A percentile compares a stretch with the other conserved stretches of the same genome.
phyloP scores from a whole-genome alignment of 306 rosid species.

The Glycine tomentella region DNA sequence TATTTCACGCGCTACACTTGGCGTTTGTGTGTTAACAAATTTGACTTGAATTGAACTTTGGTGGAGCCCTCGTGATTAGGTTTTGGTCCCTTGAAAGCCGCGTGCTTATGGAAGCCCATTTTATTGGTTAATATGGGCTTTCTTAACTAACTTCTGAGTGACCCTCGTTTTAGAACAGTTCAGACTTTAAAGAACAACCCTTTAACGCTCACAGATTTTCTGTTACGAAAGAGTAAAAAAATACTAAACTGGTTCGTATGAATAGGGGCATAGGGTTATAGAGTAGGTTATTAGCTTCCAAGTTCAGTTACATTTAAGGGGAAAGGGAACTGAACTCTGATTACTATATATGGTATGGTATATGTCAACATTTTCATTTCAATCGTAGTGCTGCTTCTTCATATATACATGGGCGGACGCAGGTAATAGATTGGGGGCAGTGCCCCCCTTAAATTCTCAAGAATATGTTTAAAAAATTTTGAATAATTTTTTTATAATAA shows the following conservation, averaged over 20 bases:
- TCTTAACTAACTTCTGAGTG: not conserved
- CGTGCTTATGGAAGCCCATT: not conserved
- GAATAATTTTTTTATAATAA: no score
- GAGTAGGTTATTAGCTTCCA: conserved; percentile 43
- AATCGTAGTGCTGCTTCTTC: not conserved
- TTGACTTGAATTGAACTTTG: not conserved
- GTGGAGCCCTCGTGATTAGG: not conserved
- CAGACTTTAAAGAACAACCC: not conserved
- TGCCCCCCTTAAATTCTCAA: no score
- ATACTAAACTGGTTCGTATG: not conserved
- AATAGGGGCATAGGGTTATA: conserved; percentile 24
- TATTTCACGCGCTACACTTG: not conserved
- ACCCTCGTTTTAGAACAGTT: not conserved
- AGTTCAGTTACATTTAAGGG: conserved; percentile 53
- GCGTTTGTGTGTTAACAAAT: not conserved
- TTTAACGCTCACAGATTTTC: not conserved
- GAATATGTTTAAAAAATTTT: no score
- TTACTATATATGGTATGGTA: conserved; percentile 50
- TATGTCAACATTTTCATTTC: conserved; percentile 44
- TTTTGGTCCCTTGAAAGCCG: conserved; percentile 12
- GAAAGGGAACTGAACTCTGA: conserved; percentile 43
- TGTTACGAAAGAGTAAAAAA: not conserved
- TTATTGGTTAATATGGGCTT: conserved; percentile 17
- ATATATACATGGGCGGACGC: no score
- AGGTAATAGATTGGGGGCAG: no score